Evolutionary conservation across 2,329 filamentous ascomycete genomes (phyloP), one percentile per base, ranked within the genome.

Genomic region (Sporothrix humicola): DNA sequence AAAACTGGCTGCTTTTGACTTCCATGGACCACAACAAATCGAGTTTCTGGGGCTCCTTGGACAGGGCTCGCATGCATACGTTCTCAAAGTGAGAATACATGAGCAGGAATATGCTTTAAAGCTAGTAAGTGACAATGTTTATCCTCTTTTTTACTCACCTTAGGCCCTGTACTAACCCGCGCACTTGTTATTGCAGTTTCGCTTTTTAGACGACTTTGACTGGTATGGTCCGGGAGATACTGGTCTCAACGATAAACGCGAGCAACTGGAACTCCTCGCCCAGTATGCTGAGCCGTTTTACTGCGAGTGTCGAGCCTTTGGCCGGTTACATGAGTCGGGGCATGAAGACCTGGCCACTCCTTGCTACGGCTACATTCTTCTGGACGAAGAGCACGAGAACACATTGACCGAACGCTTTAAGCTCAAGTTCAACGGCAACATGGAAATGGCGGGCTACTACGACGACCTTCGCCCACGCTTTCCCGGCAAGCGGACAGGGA

Each of bases 341-440:
- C 56, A 75, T 31, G 76, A 77, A n/a, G 75, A 79, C 4, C 75
- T 80, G 31, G 76, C 77, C n/a, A 58, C 75, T 15, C 48, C 50
- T 44, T 79, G 77, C 73, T 78, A 76, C 66, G 79, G 78, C 71
- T 80, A 80, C 65, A 6, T 79, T 5, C 72, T 80, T 4, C 75
- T 80, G 1, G 75, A 76, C 65, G 74, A 78, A 58, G 65, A 71
- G 8, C 72, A 76, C 46, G 61, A 65, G 20, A 15, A n/a, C 8
- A 42, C 17, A n/a, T 9, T 65, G 42, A 8, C 9, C 17, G 61
- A 65, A 2, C 20, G 3, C 9, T 48, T 65, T 6, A 3, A 42
- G 31, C 61, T 65, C 61, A 17, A 65, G 17, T 46, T 65, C 17
- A 65, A 65, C 61, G 61, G 61, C 23, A 2, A 23, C 8, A 23